Base-by-base conservation (phyloP, 176 grass and related monocot species). In the Oryza meyeriana region DNA sequence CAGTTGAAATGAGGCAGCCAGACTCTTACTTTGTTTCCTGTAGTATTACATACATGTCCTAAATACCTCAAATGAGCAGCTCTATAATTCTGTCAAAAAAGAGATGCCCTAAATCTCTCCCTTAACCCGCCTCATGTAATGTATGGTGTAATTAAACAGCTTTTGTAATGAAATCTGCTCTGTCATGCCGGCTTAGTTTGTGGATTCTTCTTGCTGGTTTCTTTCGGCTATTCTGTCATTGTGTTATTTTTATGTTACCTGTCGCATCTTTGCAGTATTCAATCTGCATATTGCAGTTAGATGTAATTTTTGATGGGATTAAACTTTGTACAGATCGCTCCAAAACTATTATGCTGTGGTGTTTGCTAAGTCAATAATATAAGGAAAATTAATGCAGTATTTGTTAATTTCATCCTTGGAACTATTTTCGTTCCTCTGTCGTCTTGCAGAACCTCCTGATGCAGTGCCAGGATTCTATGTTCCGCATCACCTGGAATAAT, bases 1-100 rank as follows among this genome's bases (percentile, higher is more conserved):
- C 87, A 1, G 85, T 92, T 55, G 95, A 99, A 52, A 71, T 69
- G 2, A 87, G 94, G 80, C 93, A 90, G 16, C 34, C 86, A 61
- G 93, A 91, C 18, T 76, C 66, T 2, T 95, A 85, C n/a, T 71
- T 16, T 39, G 24, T 33, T 71, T 34, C n/a, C n/a, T 17, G 3
- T 6, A 5, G 38, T 28, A 14, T 22, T 20, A 11, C 17, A 30
- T 80, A 52, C 41, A 26, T 31, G 42, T 48, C 64, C 57, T 10
- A 61, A 84, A 72, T 66, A 66, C 26, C 69, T 80, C 27, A n/a
- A 70, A 89, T 70, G 89, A 87, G 92, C 92, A 81, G 89, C 84
- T 83, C 22, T 30, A n/a, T n/a, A n/a, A 34, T 82, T 39, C 4
- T 88, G 79, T 80, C 62, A 79, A 79, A 87, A 80, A 88, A 81